Evolutionary conservation across 352 stramenopile species (phyloP), one percentile per base, ranked within the genome.

Genomic region (Pythium rishiriense): DNA sequence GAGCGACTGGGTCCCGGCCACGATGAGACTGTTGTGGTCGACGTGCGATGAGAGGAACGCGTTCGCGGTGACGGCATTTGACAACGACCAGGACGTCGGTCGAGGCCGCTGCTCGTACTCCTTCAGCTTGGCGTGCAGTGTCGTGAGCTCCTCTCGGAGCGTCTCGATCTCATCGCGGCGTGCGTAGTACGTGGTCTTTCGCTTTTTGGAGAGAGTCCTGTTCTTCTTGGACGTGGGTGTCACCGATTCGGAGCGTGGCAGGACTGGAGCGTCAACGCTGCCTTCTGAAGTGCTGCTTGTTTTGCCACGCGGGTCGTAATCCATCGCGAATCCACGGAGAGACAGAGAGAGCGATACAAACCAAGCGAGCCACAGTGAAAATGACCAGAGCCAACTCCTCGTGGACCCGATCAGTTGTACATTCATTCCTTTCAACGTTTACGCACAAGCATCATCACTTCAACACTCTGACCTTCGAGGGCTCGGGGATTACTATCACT

Each of bases 161-260:
- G 29, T n/a, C 6, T 54, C 29, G 22, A 64, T 69, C 31, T 69
- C 62, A 19, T 69, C 62, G 24, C 57, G 57, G 24, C 61, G 51
- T 2, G 31, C 31, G 35, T 68, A 68, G 41, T 68, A 62, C 29
- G 61, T 68, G 22, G 43, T 50, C 46, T 68, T 68, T 31, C 29
- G 43, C 28, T 57, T 62, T 45, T 62, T 62, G 12, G 48, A 39
- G 15, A 11, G 26, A 11, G 52, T 42, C 9, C 21, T 15, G 14
- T 45, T 22, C 17, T 21, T 4, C 37, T 51, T 46, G 31, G 46
- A 37, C 25, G 41, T 64, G 6, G 57, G 11, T 39, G 33, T 39
- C 33, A 39, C 33, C 33, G 39, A 48, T 43, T 49, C 45, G 56
- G 31, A 35, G 17, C 33, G 11, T 12, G 2, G 33, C 33, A 39